phyloP scores from a whole-genome alignment of 768 basidiomycete genomes.

The Lactarius indigo region DNA sequence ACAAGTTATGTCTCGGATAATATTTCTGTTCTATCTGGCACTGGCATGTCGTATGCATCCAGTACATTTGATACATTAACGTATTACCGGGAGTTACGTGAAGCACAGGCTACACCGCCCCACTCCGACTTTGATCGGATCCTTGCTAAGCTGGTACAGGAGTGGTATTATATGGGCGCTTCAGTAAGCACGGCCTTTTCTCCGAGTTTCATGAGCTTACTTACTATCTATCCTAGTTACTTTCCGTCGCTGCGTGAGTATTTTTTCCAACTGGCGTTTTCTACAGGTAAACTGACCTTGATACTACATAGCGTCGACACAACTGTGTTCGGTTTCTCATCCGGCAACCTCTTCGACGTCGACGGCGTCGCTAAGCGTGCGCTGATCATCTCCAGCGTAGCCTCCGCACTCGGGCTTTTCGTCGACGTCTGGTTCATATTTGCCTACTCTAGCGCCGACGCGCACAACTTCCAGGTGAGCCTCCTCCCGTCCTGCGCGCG shows the following conservation, averaged over 20 bases:
- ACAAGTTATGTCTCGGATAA: conserved; percentile 33
- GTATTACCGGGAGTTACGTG: conserved; percentile 51
- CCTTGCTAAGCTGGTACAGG: conserved; percentile 45
- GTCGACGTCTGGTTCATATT: conserved; percentile 65
- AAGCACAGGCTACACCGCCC: conserved; percentile 32
- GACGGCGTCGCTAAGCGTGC: conserved; percentile 45
- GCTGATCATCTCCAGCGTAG: conserved; percentile 54
- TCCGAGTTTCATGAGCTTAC: not conserved
- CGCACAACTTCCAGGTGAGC: conserved; percentile 52
- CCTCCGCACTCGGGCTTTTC: conserved; percentile 62
- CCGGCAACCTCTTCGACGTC: conserved; percentile 49
- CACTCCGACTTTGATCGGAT: conserved; percentile 53
- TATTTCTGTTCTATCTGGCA: conserved; percentile 32
- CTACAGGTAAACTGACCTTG: conserved; percentile 5
- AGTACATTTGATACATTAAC: conserved; percentile 50
- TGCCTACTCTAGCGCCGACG: conserved; percentile 51
- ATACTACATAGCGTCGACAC: conserved; percentile 39
- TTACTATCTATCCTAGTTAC: conserved; percentile 38
- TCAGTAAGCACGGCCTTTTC: conserved; percentile 38
- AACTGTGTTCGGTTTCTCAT: conserved; percentile 58
- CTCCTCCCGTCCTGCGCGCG: not conserved
- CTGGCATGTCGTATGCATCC: conserved; percentile 34
- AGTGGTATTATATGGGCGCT: conserved; percentile 67
- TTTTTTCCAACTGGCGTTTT: not conserved
- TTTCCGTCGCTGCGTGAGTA: conserved; percentile 56